Base-by-base conservation (phyloP, 805 yeast species). In the Wickerhamia fluorescens region DNA sequence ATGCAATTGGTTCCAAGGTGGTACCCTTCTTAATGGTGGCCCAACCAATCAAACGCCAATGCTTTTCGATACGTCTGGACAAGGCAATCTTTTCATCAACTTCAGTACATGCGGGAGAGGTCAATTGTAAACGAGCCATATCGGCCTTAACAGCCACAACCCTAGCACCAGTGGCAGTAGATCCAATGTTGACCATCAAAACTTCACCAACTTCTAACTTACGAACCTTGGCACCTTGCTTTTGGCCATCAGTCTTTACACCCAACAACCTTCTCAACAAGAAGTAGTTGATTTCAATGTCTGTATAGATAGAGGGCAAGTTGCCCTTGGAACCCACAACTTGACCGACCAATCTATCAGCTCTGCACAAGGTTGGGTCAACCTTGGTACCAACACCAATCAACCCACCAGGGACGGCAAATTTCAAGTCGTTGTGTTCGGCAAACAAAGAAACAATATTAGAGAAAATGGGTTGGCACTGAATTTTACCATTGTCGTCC, bases 21-120 rank as follows among this genome's bases (percentile, higher is more conserved):
- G 88, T 80, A 64, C 96, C 96, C 65, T 84, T 86, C 66, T 83
- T 83, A 58, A 88, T 89, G 29, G 95, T 87, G 47, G 98, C 99
- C 99, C 99, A 92, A 50, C 99, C 99, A 66, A 92, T 92, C 58
- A 92, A 73, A 74, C 99, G 92, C 95, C 96, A 92, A 63, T 92
- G 99, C 76, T 89, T 89, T 58, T 92, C 99, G 49, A 92, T 92
- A 75, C 98, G 88, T 74, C 99, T 84, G 25, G 96, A 87, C 53
- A 92, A 70, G 22, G 99, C 99, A 60, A 92, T 89, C 80, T 92
- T 89, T 69, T 92, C 99, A 45, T 94, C 85, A 29, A 89, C 73
- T 69, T 89, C 96, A 21, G 99, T 89, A 78, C 99, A 92, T 27
- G 97, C 98, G 33, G 99, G 98, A 27, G 95, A 79, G 27, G 97